Evolutionary conservation across 805 yeast genomes (phyloP).

Genomic region (Candida insectorum): DNA sequence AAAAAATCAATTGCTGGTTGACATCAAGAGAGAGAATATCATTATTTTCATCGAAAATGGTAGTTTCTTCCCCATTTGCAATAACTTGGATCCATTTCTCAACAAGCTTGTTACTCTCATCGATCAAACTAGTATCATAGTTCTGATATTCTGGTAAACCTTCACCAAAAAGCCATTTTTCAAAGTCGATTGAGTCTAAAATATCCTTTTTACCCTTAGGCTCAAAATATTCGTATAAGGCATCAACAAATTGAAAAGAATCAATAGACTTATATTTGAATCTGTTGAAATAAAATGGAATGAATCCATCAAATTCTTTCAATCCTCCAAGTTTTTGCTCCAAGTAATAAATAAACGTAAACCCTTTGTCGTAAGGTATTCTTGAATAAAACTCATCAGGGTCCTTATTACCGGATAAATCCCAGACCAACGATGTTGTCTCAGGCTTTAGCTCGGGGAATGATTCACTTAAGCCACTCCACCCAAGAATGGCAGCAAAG

Average conservation of each 20-base stretch:
- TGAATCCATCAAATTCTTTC: constrained; percentile 24
- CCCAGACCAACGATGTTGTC: constrained; percentile 23
- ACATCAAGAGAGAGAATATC: constrained; percentile 20
- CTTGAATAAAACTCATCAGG: constrained; percentile 32
- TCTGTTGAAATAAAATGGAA: constrained; percentile 24
- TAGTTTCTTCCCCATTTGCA: neutral
- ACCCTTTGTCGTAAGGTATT: constrained; percentile 37
- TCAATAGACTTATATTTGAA: constrained; percentile 27
- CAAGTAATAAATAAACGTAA: constrained; percentile 25
- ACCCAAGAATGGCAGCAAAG: constrained; percentile 30
- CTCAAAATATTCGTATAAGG: constrained; percentile 22
- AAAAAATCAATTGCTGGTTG: constrained; percentile 23
- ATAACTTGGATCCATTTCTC: constrained; percentile 18
- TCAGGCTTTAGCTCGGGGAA: constrained; percentile 18
- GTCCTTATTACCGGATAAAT: constrained; percentile 16
- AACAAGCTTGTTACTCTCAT: constrained; percentile 21
- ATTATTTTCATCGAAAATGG: constrained; percentile 17
- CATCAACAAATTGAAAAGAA: constrained; percentile 22
- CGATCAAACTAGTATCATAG: constrained; percentile 27
- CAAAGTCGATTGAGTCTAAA: constrained; percentile 25
- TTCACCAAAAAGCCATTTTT: constrained; percentile 23
- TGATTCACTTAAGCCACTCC: constrained; percentile 25
- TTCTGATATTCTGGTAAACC: constrained; percentile 27
- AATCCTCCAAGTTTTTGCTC: constrained; percentile 23
- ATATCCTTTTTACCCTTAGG: constrained; percentile 16